A percentile compares a stretch with the other conserved stretches of the same genome.
Conservation (phyloP, 306 rosid genomes). For the Vigna unguiculata region DNA sequence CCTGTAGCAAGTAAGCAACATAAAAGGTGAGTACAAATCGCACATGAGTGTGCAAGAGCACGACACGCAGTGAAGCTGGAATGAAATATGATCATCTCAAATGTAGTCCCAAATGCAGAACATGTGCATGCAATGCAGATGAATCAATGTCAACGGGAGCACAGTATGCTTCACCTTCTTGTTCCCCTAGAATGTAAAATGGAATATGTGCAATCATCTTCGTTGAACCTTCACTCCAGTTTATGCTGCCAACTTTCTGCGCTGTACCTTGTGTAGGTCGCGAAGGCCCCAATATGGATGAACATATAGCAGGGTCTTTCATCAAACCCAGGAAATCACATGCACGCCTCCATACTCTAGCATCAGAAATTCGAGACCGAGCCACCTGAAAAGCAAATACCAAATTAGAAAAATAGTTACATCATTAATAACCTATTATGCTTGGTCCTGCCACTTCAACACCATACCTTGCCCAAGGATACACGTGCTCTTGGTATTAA, state of each 20-base stretch:
- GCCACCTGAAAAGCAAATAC: conserved; percentile 68
- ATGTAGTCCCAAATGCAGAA: background rate
- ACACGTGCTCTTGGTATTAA: conserved; percentile 90
- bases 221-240: conserved; percentile 84
- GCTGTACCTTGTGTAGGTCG: conserved; percentile 58
- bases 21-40: conserved; percentile 25
- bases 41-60: background rate
- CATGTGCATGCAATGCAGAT: conserved; percentile 2
- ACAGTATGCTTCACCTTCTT: conserved; percentile 64
- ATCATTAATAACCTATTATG: background rate
- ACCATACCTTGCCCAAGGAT: conserved; percentile 87
- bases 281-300: conserved; percentile 92
- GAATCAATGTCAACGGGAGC: conserved; percentile 21
- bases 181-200: conserved; percentile 84
- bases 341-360: conserved; percentile 88
- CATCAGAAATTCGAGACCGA: conserved; percentile 86
- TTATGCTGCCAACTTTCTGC: conserved; percentile 75
- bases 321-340: conserved; percentile 89
- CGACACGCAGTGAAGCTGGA: background rate
- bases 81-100: conserved; percentile 16
- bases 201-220: conserved; percentile 95
- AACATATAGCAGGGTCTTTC: conserved; percentile 87
- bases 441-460: conserved; percentile 24
- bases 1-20: conserved; percentile 63
- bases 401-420: conserved; percentile 31